phyloP scores from a whole-genome alignment of 768 basidiomycete species.

The Hemileccinum impolitum region DNA sequence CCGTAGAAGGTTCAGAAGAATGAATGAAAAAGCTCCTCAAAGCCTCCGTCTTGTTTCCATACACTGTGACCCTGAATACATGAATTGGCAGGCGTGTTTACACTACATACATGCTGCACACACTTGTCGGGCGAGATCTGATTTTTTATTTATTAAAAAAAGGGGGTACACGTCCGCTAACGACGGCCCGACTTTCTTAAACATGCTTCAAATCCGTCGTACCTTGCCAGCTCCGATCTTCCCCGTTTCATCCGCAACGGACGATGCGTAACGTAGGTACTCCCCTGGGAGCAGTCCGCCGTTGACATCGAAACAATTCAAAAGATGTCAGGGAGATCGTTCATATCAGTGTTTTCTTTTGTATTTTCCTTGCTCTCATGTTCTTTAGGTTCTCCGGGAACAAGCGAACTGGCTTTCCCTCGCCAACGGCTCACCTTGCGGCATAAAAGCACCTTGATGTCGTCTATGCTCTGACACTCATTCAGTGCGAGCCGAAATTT shows the following conservation, averaged over 20 bases:
- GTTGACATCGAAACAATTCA: not conserved
- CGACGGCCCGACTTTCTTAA: not conserved
- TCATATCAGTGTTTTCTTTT: not conserved
- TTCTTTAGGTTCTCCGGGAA: not conserved
- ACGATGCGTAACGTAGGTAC: not conserved
- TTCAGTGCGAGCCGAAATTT: conserved; percentile 50
- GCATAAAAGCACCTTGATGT: conserved; percentile 44
- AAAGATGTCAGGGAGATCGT: not conserved
- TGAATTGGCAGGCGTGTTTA: no score
- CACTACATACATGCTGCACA: not conserved
- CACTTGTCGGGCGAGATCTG: not conserved
- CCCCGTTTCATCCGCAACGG: not conserved
- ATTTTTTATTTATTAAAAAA: no score
- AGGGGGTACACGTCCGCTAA: not conserved
- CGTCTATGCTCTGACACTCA: conserved; percentile 41
- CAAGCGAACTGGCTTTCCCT: conserved; percentile 28
- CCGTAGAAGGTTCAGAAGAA: no score
- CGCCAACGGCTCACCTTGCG: conserved; percentile 49
- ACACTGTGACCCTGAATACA: no score
- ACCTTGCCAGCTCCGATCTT: not conserved
- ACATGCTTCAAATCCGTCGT: not conserved
- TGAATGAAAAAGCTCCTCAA: no score
- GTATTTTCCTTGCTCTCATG: not conserved
- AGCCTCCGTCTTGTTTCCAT: no score
- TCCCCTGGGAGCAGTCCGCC: not conserved